Evolutionary conservation across 306 rosid genomes (phyloP), one percentile per base, ranked within the genome.

Genomic region (Elaeagnus macrophylla): DNA sequence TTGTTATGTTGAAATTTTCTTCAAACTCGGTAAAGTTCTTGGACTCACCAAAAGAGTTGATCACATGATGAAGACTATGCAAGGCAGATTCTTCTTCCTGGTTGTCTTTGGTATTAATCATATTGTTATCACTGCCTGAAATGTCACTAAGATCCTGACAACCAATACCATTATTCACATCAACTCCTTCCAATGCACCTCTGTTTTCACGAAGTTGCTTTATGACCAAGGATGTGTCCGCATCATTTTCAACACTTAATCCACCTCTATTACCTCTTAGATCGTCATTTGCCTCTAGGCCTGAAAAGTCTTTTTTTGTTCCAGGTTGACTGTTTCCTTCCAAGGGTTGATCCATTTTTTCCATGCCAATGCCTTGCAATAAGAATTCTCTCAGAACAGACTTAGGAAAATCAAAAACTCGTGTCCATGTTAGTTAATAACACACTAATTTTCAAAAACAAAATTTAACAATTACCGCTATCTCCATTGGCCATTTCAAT

Each of bases 11-110:
- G 32, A 25, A 25, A 25, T 25, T 25, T 7, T 32, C 19, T 45
- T 10, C 63, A 32, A 45, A 35, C 15, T 15, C 57, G 2, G 25
- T 10, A 42, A 45, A 18, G 19, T 62, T 51, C 43, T 62, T 62
- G 25, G 43, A 20, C 15, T 42, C 49, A 20, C 48, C 48, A 49
- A 15, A 48, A 60, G 18, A 37, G 45, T 19, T 12, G 8, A 16
- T 19, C 42, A 20, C 0, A 6, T n/a, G 14, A 8, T 48, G 44
- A 47, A 42, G 8, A 56, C 20, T 3, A 46, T 47, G 51, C 41
- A 55, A 9, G 18, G 19, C 12, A 9, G 5, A 25, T 25, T 25
- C 32, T 38, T 32, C 18, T 17, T 47, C 35, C 35, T 11, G 40
- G n/a, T 52, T 54, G 43, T 37, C 39, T 54, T 54, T 5, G 14